These are phyloP conservation scores for Sordariomycetes sp. DNA, from an alignment of 2,329 filamentous ascomycete species.

Conservation along the genomic window DNA sequence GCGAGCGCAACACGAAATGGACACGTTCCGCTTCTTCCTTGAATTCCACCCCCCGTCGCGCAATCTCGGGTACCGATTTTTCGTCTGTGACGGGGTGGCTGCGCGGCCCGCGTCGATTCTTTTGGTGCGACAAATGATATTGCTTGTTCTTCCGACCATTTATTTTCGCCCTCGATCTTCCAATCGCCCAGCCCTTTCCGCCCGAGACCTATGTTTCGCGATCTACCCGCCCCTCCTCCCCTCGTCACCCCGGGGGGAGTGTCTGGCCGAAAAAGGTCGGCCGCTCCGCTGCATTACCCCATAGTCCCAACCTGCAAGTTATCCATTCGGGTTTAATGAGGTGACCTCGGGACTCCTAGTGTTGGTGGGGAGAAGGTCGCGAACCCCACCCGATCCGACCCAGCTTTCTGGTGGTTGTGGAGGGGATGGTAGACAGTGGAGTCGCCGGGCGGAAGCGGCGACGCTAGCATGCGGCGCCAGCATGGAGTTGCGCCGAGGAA, in stretches of 20 bases:
- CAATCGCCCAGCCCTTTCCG: background rate
- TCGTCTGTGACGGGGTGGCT: background rate
- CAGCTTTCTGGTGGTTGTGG: background rate
- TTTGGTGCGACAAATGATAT: background rate
- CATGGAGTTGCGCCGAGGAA: background rate
- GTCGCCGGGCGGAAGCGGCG: background rate
- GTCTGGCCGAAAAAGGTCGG: background rate
- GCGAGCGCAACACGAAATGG: constrained; percentile 2
- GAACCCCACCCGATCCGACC: background rate
- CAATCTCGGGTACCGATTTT: background rate
- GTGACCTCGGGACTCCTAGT: background rate
- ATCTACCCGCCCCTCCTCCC: background rate
- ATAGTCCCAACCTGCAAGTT: constrained; percentile 4
- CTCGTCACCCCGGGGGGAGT: background rate
- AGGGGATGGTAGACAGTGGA: background rate
- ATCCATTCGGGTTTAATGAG: constrained; percentile 5
- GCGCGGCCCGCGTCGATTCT: background rate
- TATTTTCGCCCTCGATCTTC: background rate
- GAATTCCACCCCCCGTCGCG: background rate
- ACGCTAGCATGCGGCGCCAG: background rate
- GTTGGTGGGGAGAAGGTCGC: background rate
- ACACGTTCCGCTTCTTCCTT: background rate
- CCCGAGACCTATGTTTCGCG: background rate
- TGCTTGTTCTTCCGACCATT: background rate
- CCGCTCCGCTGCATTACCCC: constrained; percentile 2